Evolutionary conservation across 1,139 yeast species (phyloP).

Genomic region (Waltiozyma sp.): DNA sequence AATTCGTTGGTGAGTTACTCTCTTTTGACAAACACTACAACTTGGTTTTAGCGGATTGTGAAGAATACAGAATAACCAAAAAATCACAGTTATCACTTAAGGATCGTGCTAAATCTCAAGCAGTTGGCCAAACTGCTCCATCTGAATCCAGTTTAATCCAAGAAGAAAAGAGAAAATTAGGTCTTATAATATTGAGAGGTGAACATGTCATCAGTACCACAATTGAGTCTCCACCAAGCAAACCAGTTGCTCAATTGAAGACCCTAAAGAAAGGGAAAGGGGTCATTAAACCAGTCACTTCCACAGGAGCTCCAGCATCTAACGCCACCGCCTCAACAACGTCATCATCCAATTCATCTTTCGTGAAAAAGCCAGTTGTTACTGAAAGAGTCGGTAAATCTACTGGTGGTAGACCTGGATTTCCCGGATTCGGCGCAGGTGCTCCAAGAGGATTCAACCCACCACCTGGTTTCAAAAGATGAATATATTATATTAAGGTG

Average conservation of each 20-base stretch:
- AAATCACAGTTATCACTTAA: constrained; percentile 38
- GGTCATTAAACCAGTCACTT: constrained; percentile 16
- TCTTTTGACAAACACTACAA: constrained; percentile 91
- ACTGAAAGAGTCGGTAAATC: constrained; percentile 12
- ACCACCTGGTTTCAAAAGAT: constrained; percentile 31
- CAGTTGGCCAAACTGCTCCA: constrained; percentile 18
- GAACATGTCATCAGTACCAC: constrained; percentile 79
- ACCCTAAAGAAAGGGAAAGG: constrained; percentile 15
- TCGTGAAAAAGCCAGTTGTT: not conserved
- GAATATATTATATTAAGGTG: not conserved
- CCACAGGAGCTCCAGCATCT: not conserved
- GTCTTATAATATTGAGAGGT: constrained; percentile 78
- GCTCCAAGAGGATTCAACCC: constrained; percentile 29
- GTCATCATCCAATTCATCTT: not conserved
- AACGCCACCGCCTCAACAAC: constrained; percentile 1
- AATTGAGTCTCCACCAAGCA: constrained; percentile 64
- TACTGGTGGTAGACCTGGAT: constrained; percentile 16
- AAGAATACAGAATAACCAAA: constrained; percentile 69
- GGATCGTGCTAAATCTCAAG: constrained; percentile 19
- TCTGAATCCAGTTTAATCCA: constrained; percentile 23
- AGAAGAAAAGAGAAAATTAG: constrained; percentile 64
- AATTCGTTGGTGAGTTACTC: constrained; percentile 66
- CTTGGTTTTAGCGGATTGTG: constrained; percentile 73
- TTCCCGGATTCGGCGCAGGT: constrained; percentile 8
- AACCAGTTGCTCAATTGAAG: constrained; percentile 9